Base-by-base conservation (phyloP, 108 stramenopile genomes). In the Cyclotella choctawhatcheeana region DNA sequence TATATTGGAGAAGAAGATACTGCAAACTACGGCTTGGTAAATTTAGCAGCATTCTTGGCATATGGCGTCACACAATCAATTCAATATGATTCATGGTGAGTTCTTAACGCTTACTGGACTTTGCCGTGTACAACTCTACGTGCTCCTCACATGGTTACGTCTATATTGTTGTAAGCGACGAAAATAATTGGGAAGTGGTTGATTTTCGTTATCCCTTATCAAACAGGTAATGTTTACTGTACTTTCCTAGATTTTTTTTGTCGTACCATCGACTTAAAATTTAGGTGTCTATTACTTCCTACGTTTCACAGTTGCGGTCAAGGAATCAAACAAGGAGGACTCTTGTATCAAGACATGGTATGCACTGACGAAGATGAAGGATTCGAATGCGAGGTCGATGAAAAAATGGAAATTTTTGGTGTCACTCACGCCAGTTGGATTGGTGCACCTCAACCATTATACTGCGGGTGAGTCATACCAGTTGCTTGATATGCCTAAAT, bases 361-460 rank as follows among this genome's bases (percentile, higher is more conserved):
- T 83, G 82, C 67, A 61, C 58, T 3, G 77, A 32, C 27, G 73
- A 35, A 20, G 82, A 83, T 25, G 73, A 51, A 25, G 73, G 78
- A 26, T 54, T 79, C 33, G 77, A 74, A 44, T 83, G 82, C 44
- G 66, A 47, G 16, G 77, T 83, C 18, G 82, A 83, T 54, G 30
- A 72, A 8, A 54, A 66, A 31, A 83, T 83, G 82, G 72, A 79
- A 69, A 74, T 79, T 5, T 44, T 65, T 52, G 82, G 77, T 20
- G 64, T 67, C 1, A 83, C 82, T 7, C 77, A 78, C 64, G 82
- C 82, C 17, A 60, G 50, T 30, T 83, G 82, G 82, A 51, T 64
- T 0, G 82, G 82, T 29, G 82, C 82, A 13, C 82, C 82, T 43
- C 73, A 70, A 14, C 73, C 82, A 14, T 44, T 83, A 31, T 74